Evolutionary conservation across 768 basidiomycete genomes (phyloP).

Genomic region (Daedalea quercina): DNA sequence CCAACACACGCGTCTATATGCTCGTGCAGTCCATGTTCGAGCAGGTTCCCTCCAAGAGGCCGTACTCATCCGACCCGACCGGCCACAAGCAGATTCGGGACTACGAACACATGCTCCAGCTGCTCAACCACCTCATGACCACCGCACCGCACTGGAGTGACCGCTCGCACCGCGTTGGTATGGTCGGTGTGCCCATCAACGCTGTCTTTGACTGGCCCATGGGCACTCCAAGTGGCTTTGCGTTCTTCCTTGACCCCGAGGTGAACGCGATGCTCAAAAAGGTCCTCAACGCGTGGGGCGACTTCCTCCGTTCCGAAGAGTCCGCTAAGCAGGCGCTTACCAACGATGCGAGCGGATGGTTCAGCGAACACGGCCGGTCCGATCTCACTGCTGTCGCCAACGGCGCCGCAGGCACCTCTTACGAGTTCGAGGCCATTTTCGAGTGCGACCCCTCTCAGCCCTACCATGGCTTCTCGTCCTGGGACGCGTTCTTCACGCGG

Average conservation of each 20-base stretch:
- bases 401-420: slow-evolving; percentile 16
- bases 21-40: slow-evolving; percentile 31
- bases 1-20: slow-evolving; percentile 26
- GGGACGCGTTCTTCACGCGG: slow-evolving; percentile 35
- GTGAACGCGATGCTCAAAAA: slow-evolving; percentile 43
- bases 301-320: slow-evolving; percentile 36
- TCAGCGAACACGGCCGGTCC: slow-evolving; percentile 22
- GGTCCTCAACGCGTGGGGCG: slow-evolving; percentile 43
- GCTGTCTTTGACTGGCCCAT: slow-evolving; percentile 39
- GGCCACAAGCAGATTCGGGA: slow-evolving; percentile 28
- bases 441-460: slow-evolving; percentile 25
- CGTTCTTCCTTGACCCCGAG: slow-evolving; percentile 31
- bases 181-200: slow-evolving; percentile 42
- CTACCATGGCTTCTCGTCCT: slow-evolving; percentile 24
- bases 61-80: slow-evolving; percentile 8
- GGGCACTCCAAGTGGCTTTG: slow-evolving; percentile 27
- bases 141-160: slow-evolving; percentile 35
- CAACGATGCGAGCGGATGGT: slow-evolving; percentile 38
- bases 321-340: slow-evolving; percentile 36
- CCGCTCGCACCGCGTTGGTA: slow-evolving; percentile 16
- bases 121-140: slow-evolving; percentile 37
- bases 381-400: slow-evolving; percentile 21
- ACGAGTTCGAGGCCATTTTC: slow-evolving; percentile 28
- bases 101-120: slow-evolving; percentile 32
- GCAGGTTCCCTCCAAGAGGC: slow-evolving; percentile 13